Conservation (phyloP, 805 yeast species). For the Vanderwaltozyma yarrowii region DNA sequence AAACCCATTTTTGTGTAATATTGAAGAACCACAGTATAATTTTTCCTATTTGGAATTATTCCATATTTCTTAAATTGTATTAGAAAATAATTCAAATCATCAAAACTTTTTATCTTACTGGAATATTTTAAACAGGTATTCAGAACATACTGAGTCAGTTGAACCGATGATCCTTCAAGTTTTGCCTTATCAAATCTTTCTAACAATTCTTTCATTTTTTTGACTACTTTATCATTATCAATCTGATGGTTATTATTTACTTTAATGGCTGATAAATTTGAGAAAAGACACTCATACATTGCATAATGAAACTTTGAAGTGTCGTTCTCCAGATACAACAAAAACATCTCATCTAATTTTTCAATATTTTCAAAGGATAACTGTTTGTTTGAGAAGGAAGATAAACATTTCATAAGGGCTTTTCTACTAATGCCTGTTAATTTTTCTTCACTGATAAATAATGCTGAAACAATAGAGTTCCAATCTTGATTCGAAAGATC, state of each 20-base stretch:
- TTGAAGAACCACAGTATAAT: constrained; percentile 22
- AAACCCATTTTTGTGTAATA: constrained; percentile 14
- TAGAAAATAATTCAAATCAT: constrained; percentile 19
- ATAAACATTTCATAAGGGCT: not conserved
- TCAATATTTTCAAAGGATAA: constrained; percentile 20
- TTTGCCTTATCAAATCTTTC: constrained; percentile 12
- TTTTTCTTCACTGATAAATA: constrained; percentile 8
- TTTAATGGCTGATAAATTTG: constrained; percentile 10
- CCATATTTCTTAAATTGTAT: constrained; percentile 18
- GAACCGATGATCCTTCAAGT: not conserved
- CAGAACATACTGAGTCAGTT: constrained; percentile 14
- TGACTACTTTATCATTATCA: constrained; percentile 6
- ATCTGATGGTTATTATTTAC: not conserved
- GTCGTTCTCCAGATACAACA: constrained; percentile 10
- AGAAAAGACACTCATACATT: constrained; percentile 21
- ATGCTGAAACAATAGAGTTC: constrained; percentile 17
- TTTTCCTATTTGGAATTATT: constrained; percentile 20
- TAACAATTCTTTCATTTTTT: constrained; percentile 14
- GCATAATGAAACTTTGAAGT: constrained; percentile 4
- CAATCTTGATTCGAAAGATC: constrained; percentile 19
- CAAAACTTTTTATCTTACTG: constrained; percentile 11
- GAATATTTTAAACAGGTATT: constrained; percentile 21
- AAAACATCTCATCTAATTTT: constrained; percentile 20
- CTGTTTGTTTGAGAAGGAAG: constrained; percentile 5
- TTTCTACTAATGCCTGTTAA: constrained; percentile 7